Base-by-base conservation (phyloP, 352 stramenopile species). In the Phytophthora multivora region DNA sequence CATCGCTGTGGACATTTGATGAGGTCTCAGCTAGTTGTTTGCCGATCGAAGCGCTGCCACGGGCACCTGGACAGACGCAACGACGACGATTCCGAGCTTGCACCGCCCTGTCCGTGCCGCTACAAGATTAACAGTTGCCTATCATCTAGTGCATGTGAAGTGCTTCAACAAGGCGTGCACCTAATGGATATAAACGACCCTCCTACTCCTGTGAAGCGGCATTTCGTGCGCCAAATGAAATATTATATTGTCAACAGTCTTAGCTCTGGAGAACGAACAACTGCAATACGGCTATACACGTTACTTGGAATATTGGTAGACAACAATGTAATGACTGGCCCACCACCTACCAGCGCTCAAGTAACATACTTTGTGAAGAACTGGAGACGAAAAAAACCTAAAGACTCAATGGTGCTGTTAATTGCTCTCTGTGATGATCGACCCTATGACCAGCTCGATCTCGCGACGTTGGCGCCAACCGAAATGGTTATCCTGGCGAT, bases 101-200 rank as follows among this genome's bases (percentile, higher is more conserved):
- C 7, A 9, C 6, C 16, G 13, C 31, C 1, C 13, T 45, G 48
- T 18, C 11, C 13, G 2, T 59, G 51, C 13, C 25, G 18, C 1
- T 42, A 59, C 39, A 59, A 50, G 39, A 35, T 50, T 26, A 59
- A 59, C 7, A 2, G 38, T 5, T 52, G 21, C 5, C 16, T 50
- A 8, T 41, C 39, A 3, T 43, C 28, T 7, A 16, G 18, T 19
- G 33, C 16, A 0, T 23, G n/a, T 21, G 39, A 59, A 25, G 26
- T 59, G 0, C 42, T 59, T 16, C n/a, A 11, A 21, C 35, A 56
- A 16, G 25, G 45, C 26, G 33, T 45, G 9, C 18, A 55, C 21
- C n/a, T 35, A 2, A 55, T 55, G 48, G 18, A 53, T 40, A 60
- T 25, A 60, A 52, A 60, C 15, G 19, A 52, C 12, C 52, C 18